Evolutionary conservation across 768 basidiomycete species (phyloP).

Genomic region (Tulasnella calospora): DNA sequence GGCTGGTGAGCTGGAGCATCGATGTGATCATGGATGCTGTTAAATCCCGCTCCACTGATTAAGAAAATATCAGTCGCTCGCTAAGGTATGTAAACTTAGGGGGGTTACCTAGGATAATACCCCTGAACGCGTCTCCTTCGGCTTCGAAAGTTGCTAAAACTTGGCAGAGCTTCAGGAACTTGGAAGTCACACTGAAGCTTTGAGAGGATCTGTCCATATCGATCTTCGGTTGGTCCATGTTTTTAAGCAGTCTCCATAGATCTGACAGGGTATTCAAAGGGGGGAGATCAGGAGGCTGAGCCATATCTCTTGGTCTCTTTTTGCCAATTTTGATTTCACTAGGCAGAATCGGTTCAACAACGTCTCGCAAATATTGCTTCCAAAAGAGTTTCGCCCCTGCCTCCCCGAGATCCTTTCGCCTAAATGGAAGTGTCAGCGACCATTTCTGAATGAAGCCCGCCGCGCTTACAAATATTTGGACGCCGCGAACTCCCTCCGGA

Average conservation of each 20-base stretch:
- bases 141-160: conserved; percentile 52
- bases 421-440: background rate
- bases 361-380: background rate
- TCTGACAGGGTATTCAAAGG: background rate
- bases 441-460: background rate
- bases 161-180: conserved; percentile 58
- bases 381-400: background rate
- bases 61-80: background rate
- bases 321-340: background rate
- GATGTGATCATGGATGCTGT: conserved; percentile 58
- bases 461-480: background rate
- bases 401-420: background rate
- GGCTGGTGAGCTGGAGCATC: conserved; percentile 42
- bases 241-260: background rate
- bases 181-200: conserved; percentile 45
- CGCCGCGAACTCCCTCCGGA: background rate
- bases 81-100: background rate
- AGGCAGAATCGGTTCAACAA: background rate
- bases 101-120: conserved; percentile 57
- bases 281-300: background rate
- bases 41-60: conserved; percentile 49
- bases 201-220: conserved; percentile 2
- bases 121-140: conserved; percentile 57
- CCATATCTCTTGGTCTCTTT: background rate
- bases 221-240: background rate